Evolutionary conservation across 1,284 basidiomycete species (phyloP).

Genomic region (Cryptococcus amylolentus): DNA sequence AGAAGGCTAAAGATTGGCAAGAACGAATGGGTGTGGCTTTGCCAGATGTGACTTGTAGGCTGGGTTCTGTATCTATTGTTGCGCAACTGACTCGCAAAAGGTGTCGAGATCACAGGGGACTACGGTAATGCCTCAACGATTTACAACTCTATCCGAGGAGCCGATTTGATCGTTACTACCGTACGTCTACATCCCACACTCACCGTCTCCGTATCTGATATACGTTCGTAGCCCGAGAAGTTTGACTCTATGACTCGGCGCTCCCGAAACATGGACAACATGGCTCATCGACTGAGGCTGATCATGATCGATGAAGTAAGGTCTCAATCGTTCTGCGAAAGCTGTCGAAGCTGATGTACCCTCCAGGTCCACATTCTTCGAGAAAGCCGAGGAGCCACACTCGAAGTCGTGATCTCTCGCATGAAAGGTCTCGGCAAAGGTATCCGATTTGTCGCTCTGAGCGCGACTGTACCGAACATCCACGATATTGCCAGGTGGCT

Average conservation of each 20-base stretch:
- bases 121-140: conserved; percentile 63
- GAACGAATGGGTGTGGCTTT: conserved; percentile 65
- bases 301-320: conserved; percentile 87
- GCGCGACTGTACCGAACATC: conserved; percentile 87
- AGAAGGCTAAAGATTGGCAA: conserved; percentile 80
- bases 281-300: conserved; percentile 45
- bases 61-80: not conserved
- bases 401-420: conserved; percentile 90
- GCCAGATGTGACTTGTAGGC: conserved; percentile 64
- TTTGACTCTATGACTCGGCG: conserved; percentile 87
- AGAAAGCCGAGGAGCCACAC: conserved; percentile 79
- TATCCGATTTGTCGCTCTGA: conserved; percentile 81
- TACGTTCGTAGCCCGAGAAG: conserved; percentile 71
- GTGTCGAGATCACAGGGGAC: conserved; percentile 88
- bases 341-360: not conserved
- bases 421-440: conserved; percentile 64
- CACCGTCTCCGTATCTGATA: not conserved
- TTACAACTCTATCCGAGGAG: conserved; percentile 61
- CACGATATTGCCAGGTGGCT: conserved; percentile 88
- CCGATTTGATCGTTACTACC: conserved; percentile 77
- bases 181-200: conserved; percentile 49
- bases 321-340: not conserved
- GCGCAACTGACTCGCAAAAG: conserved; percentile 48
- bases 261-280: conserved; percentile 54
- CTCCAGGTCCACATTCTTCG: conserved; percentile 83